Percentiles rank a stretch among this genome's conserved stretches.
These are phyloP conservation scores for Teratosphaeria pseudoeucalypti DNA, from an alignment of 2,329 filamentous ascomycete species.

Conservation along the genomic window DNA sequence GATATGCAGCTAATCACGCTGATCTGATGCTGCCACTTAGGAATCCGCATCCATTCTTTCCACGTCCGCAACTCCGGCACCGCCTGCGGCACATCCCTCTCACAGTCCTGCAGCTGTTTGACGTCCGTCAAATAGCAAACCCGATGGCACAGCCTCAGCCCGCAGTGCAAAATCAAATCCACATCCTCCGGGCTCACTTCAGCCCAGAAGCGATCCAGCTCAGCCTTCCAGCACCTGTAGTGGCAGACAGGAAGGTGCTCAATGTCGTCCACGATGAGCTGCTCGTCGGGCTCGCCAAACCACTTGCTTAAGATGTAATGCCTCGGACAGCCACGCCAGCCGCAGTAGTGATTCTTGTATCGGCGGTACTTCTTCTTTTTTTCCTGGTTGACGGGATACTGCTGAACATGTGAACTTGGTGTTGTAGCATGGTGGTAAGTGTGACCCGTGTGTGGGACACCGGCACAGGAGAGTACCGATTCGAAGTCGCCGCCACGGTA, in stretches of 20 bases:
- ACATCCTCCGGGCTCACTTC: background rate
- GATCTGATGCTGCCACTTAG: background rate
- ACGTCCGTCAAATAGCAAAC: constrained; percentile 1
- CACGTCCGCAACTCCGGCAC: background rate
- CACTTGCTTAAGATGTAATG: background rate
- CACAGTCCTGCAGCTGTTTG: background rate
- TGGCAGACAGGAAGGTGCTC: constrained; percentile 4
- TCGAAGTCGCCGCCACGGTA: background rate
- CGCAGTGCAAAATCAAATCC: background rate
- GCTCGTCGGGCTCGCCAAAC: background rate
- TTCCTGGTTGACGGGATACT: background rate
- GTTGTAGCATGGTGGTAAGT: background rate
- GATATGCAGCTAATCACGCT: background rate
- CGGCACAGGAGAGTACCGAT: background rate
- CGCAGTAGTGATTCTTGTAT: constrained; percentile 2
- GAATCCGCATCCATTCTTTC: background rate
- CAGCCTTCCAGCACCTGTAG: constrained; percentile 1
- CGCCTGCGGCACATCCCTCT: background rate
- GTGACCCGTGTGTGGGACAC: background rate
- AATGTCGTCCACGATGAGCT: background rate
- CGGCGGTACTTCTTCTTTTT: background rate
- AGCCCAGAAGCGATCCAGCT: constrained; percentile 1
- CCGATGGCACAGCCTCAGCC: constrained; percentile 2
- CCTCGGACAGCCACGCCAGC: background rate
- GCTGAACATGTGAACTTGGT: background rate